Evolutionary conservation across 139 green algal genomes (phyloP), one percentile per base, ranked within the genome.

Genomic region (Dunaliella sp.): DNA sequence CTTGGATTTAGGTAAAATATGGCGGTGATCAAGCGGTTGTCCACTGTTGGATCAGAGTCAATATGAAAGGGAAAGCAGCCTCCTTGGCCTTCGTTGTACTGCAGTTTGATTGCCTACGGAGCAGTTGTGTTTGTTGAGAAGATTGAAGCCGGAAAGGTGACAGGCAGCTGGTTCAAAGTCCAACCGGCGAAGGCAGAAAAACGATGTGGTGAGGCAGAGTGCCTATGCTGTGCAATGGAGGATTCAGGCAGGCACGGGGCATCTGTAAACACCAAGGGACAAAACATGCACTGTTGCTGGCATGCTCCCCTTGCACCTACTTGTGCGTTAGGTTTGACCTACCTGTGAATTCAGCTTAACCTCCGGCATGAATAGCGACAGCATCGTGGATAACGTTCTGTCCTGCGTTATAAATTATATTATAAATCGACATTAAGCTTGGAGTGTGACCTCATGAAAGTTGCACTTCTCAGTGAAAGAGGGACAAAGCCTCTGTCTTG

Each of bases 11-110:
- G 86, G 85, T 96, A 96, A 74, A 92, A 90, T 74, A 97, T 97
- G 22, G 92, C 89, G 0, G 94, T 97, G 12, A 97, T 73, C 2
- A 84, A 36, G 0, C 95, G 89, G 0, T 82, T 88, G 86, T 97
- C 95, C 31, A 97, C 81, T 24, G 73, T 77, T 36, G 84, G 90
- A 77, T 96, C 94, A 25, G 81, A 91, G 89, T 98, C 95, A 85
- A 88, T 90, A 88, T 98, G 95, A 12, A 97, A 89, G 12, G 95
- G 95, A 83, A 98, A 98, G 85, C 92, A 95, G 80, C 91, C 94
- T 35, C 94, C 94, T 16, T 37, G 30, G 25, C 93, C 93, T 38
- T 83, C 88, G 83, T 95, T 96, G 86, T 86, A 88, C 89, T 97
- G 95, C 86, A 96, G 85, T 90, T 97, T 97, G 80, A 95, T 95